Evolutionary conservation across 1,139 yeast genomes (phyloP).

Genomic region (Suhomyces bolitotheri): DNA sequence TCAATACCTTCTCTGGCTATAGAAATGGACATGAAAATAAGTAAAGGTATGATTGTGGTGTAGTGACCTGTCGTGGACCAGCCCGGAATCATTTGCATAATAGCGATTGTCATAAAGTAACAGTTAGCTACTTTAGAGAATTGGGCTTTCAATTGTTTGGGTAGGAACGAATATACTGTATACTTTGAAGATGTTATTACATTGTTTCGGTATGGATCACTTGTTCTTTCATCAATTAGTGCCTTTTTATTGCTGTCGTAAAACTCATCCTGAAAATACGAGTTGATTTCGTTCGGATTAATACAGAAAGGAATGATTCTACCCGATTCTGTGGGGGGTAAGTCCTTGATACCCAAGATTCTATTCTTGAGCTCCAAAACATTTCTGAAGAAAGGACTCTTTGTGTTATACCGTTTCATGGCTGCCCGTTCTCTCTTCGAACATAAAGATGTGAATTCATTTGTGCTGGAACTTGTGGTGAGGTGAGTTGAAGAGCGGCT

Average conservation of each 20-base stretch:
- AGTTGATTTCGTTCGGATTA: conserved; percentile 32
- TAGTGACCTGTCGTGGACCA: conserved; percentile 98
- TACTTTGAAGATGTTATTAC: conserved; percentile 85
- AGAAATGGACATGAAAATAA: conserved; percentile 85
- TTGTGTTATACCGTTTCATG: conserved; percentile 20
- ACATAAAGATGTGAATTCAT: conserved; percentile 25
- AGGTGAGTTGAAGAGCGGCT: conserved; percentile 33
- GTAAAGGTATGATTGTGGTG: conserved; percentile 87
- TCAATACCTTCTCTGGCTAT: conserved; percentile 92
- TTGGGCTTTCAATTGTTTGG: conserved; percentile 86
- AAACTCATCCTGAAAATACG: conserved; percentile 28
- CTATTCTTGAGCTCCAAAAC: conserved; percentile 27
- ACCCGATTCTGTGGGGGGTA: conserved; percentile 65
- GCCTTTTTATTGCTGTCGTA: conserved; percentile 28
- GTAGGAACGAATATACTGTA: conserved; percentile 76
- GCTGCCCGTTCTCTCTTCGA: conserved; percentile 22
- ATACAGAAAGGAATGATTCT: conserved; percentile 69
- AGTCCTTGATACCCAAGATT: conserved; percentile 42
- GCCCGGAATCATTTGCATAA: conserved; percentile 91
- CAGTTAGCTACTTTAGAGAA: conserved; percentile 90
- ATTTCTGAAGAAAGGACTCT: conserved; percentile 19
- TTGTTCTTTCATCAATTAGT: conserved; percentile 66
- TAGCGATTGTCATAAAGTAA: conserved; percentile 81
- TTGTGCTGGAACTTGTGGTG: conserved; percentile 21
- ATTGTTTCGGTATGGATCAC: conserved; percentile 65